Conservation (phyloP, 129 eudicot genomes). For the Lactuca saligna region DNA sequence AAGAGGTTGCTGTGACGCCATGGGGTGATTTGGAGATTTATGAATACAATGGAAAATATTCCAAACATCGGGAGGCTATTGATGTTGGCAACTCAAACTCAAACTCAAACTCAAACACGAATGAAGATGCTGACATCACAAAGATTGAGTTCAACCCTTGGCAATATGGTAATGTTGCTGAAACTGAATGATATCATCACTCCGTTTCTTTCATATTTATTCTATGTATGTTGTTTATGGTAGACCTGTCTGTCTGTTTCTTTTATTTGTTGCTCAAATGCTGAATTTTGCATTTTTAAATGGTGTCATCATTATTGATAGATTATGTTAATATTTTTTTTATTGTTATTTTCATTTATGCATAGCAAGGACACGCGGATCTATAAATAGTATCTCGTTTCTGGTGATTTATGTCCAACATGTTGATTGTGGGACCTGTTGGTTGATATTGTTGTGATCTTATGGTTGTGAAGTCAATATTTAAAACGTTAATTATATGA, state of each 20-base stretch:
- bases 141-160: constrained; percentile 79
- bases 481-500: too few relatives aligned
- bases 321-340: constrained; percentile 13
- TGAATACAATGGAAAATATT: constrained; percentile 69
- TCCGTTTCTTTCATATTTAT: not conserved
- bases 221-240: constrained; percentile 12
- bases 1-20: constrained; percentile 72
- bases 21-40: constrained; percentile 96
- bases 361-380: too few relatives aligned
- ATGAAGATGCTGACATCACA: constrained; percentile 38
- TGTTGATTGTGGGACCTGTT: too few relatives aligned
- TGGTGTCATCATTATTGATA: not conserved
- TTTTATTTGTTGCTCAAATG: constrained; percentile 29
- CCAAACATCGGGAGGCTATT: constrained; percentile 47
- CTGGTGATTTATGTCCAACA: too few relatives aligned
- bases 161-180: constrained; percentile 68
- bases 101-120: constrained; percentile 26
- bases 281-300: constrained; percentile 18
- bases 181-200: constrained; percentile 27
- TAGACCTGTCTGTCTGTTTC: not conserved
- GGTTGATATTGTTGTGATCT: too few relatives aligned
- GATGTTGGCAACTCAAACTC: constrained; percentile 40
- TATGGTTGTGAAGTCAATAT: too few relatives aligned
- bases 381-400: too few relatives aligned
- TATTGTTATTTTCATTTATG: not conserved